A percentile compares a stretch with the other conserved stretches of the same genome.
Conservation (phyloP, 2,329 filamentous ascomycete genomes). For the Aspergillus intermedius region DNA sequence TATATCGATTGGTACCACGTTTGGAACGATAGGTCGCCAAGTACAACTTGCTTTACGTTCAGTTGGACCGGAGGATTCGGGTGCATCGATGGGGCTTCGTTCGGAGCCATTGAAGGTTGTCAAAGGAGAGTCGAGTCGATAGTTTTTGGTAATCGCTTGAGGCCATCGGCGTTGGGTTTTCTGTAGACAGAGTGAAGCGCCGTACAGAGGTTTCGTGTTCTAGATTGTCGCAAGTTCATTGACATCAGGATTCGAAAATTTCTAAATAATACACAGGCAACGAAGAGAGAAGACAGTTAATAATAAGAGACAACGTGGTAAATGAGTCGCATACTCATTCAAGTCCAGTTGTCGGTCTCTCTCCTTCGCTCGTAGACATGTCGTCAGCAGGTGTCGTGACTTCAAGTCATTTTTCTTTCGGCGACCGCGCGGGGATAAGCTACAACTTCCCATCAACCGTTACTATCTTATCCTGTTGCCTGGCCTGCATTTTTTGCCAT, state of each 20-base stretch:
- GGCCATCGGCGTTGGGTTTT: not conserved
- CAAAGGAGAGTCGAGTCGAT: not conserved
- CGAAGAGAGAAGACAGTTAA: not conserved
- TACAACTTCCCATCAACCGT: not conserved
- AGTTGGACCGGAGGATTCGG: conserved; percentile 48
- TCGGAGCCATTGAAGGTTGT: conserved; percentile 23
- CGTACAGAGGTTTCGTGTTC: not conserved
- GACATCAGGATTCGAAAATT: conserved; percentile 6
- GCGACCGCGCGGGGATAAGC: not conserved
- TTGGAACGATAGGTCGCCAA: conserved; percentile 76
- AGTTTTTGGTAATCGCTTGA: not conserved
- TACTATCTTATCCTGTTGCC: conserved; percentile 20
- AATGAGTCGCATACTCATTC: not conserved
- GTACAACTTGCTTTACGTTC: conserved; percentile 79
- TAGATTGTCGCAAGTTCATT: conserved; percentile 1
- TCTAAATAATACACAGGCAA: not conserved
- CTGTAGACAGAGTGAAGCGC: not conserved
- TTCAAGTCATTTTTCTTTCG: not conserved
- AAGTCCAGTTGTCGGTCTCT: not conserved
- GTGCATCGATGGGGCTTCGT: conserved; percentile 16
- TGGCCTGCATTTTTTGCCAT: conserved; percentile 4
- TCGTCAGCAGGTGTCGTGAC: not conserved
- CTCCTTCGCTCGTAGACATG: not conserved
- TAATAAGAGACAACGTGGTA: not conserved
- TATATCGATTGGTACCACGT: conserved; percentile 95